Percentiles rank a stretch among this genome's conserved stretches.
phyloP scores from a whole-genome alignment of 1,139 yeast species.

The Magnusiomyces fungicola region DNA sequence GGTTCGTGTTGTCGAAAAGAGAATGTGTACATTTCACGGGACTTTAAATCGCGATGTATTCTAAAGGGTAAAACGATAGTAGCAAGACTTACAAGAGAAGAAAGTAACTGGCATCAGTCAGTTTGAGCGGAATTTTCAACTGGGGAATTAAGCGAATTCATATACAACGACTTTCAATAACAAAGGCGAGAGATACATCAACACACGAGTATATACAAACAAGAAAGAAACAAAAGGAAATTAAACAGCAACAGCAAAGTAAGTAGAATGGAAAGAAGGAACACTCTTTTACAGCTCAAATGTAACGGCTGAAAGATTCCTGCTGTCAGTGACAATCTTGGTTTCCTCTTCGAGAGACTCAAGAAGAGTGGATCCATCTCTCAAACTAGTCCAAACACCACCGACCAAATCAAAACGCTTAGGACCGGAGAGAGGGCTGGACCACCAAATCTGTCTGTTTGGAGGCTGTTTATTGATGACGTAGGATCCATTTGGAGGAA shows the following conservation, averaged over 20 bases:
- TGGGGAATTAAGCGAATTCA: too few relatives aligned
- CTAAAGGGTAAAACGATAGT: neutral
- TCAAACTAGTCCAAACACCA: conserved; percentile 34
- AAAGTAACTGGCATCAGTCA: too few relatives aligned
- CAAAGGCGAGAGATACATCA: too few relatives aligned
- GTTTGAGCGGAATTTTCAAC: too few relatives aligned
- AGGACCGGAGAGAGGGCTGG: conserved; percentile 92
- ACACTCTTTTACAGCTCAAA: too few relatives aligned
- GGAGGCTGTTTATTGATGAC: conserved; percentile 93
- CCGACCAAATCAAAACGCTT: conserved; percentile 44
- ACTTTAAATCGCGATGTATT: neutral
- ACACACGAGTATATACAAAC: too few relatives aligned
- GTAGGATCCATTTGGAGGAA: conserved; percentile 69
- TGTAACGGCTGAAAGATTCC: conserved; percentile 13
- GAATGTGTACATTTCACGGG: neutral
- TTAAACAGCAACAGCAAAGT: too few relatives aligned
- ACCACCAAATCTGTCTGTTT: conserved; percentile 85
- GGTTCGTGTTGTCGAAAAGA: too few relatives aligned
- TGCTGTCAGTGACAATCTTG: conserved; percentile 20
- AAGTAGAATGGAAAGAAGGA: too few relatives aligned
- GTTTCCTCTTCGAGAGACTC: conserved; percentile 33
- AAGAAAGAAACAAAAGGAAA: too few relatives aligned
- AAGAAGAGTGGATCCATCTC: conserved; percentile 35
- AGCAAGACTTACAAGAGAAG: neutral
- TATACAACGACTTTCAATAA: too few relatives aligned